Evolutionary conservation across 441 rosid species (phyloP), one percentile per base, ranked within the genome.

Genomic region (Flueggea neowawraea): DNA sequence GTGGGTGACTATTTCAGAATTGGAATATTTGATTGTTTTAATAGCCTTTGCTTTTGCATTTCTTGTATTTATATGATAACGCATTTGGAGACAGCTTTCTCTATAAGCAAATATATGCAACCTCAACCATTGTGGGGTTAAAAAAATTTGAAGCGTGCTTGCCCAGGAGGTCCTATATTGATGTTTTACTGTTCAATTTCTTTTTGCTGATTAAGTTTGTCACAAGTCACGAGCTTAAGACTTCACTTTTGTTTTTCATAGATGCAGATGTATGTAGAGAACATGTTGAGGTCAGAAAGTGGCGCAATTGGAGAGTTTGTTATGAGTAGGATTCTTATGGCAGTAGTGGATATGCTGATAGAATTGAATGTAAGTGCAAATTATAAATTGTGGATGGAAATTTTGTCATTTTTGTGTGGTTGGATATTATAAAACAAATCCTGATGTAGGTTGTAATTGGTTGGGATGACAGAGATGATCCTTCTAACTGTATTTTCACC

Each of bases 391-490:
- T 43, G 12, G n/a, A n/a, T n/a, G n/a, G n/a, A n/a, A n/a, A n/a
- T n/a, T n/a, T n/a, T n/a, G n/a, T n/a, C n/a, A n/a, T n/a, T n/a
- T n/a, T n/a, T n/a, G n/a, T n/a, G n/a, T n/a, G n/a, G n/a, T n/a
- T n/a, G n/a, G n/a, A n/a, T n/a, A n/a, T n/a, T n/a, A n/a, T n/a
- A n/a, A n/a, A n/a, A n/a, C n/a, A n/a, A n/a, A n/a, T n/a, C n/a
- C n/a, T n/a, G n/a, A n/a, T n/a, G n/a, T n/a, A n/a, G n/a, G n/a
- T n/a, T 68, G 85, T 79, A 65, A 93, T 93, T 61, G 86, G 81
- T 56, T 80, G 91, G 88, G 91, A 88, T 73, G 87, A 84, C 67
- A 79, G 74, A 69, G 93, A 86, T 33, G 95, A 93, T 62, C 80
- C 84, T n/a, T 69, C 65, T 54, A 87, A 73, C 84, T 91, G 90